A percentile compares a stretch with the other conserved stretches of the same genome.
Evolutionary conservation across 1,284 basidiomycete species (phyloP).

Genomic region (Agaricales sp.): DNA sequence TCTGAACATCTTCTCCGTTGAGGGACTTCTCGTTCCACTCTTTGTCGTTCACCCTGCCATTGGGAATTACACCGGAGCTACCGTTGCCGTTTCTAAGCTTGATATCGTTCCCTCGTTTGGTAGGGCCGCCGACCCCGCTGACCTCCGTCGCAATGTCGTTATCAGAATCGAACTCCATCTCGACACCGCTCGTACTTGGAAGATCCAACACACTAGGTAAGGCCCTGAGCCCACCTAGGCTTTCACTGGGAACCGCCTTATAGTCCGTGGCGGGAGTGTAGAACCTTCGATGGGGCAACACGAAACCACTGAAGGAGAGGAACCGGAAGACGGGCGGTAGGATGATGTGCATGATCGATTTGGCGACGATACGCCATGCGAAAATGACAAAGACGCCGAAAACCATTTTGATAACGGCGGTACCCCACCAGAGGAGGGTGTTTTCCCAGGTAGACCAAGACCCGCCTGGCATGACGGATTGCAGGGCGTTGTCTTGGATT

Average conservation of each 20-base stretch:
- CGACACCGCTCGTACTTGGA: slow-evolving; percentile 35
- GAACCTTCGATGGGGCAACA: slow-evolving; percentile 69
- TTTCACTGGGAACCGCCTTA: slow-evolving; percentile 49
- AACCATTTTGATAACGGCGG: slow-evolving; percentile 50
- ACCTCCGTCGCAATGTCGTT: no score
- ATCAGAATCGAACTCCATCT: slow-evolving; percentile 28
- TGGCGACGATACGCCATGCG: slow-evolving; percentile 77
- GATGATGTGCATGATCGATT: slow-evolving; percentile 59
- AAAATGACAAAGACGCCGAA: slow-evolving; percentile 70
- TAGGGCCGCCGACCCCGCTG: slow-evolving; percentile 22
- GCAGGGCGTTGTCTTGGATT: slow-evolving; percentile 6
- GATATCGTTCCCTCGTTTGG: slow-evolving; percentile 11
- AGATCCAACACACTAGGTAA: slow-evolving; percentile 85
- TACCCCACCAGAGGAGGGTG: slow-evolving; percentile 21
- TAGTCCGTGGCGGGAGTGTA: slow-evolving; percentile 89
- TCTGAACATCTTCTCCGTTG: slow-evolving; percentile 16
- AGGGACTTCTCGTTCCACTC: slow-evolving; percentile 19
- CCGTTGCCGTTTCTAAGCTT: slow-evolving; percentile 13
- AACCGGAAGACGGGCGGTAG: slow-evolving; percentile 76
- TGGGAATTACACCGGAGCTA: slow-evolving; percentile 7
- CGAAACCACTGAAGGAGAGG: slow-evolving; percentile 47
- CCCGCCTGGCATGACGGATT: slow-evolving; percentile 7
- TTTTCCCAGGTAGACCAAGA: slow-evolving; percentile 6
- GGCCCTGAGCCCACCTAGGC: slow-evolving; percentile 41
- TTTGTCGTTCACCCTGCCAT: slow-evolving; percentile 13